phyloP scores from a whole-genome alignment of 2,329 filamentous ascomycete species.

The Alternaria postmessia region DNA sequence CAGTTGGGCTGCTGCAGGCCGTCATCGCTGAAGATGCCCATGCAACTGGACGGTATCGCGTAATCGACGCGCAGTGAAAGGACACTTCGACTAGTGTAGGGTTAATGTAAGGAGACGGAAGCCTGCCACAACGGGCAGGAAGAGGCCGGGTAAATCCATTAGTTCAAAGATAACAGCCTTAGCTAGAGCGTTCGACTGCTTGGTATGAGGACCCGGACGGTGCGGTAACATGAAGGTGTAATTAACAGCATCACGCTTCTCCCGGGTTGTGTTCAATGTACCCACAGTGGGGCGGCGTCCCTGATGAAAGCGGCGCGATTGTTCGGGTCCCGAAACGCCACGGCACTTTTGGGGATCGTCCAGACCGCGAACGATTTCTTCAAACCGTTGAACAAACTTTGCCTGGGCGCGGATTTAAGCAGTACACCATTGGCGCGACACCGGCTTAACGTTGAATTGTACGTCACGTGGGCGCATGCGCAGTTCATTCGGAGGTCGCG shows the following conservation, averaged over 20 bases:
- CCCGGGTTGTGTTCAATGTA: background rate
- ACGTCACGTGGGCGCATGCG: background rate
- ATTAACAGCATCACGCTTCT: background rate
- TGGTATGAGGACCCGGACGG: conserved; percentile 10
- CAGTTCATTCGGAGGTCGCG: background rate
- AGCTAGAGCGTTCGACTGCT: conserved; percentile 11
- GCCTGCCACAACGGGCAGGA: conserved; percentile 21
- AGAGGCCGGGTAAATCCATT: conserved; percentile 28
- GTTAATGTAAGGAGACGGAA: conserved; percentile 21
- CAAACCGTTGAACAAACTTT: background rate
- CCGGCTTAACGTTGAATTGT: background rate
- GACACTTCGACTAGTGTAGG: conserved; percentile 13
- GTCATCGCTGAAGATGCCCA: conserved; percentile 17
- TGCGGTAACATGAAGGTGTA: conserved; percentile 9
- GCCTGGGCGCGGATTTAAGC: background rate
- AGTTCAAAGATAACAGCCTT: conserved; percentile 19
- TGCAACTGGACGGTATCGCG: conserved; percentile 13
- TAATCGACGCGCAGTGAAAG: conserved; percentile 6
- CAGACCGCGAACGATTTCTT: background rate
- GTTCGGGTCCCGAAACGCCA: background rate
- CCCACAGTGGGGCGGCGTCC: background rate
- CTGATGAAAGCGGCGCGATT: background rate
- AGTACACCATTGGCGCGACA: background rate
- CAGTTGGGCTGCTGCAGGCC: conserved; percentile 10
- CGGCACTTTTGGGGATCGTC: background rate